Evolutionary conservation across 768 basidiomycete genomes (phyloP).

Genomic region (Filobasidium floriforme): DNA sequence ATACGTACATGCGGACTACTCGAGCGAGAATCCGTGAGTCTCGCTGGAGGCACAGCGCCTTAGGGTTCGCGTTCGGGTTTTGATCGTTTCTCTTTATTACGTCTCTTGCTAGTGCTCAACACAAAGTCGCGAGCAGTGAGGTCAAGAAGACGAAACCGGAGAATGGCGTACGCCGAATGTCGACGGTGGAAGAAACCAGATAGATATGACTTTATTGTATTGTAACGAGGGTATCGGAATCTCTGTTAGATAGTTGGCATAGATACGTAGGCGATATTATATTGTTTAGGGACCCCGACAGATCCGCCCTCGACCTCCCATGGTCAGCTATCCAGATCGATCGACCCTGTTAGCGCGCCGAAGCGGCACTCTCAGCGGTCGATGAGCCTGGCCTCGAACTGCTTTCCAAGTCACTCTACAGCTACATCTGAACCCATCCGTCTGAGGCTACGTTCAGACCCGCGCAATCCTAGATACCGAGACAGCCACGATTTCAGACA

Average conservation of each 20-base stretch:
- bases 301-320: too few relatives aligned
- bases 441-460: too few relatives aligned
- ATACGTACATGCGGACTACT: slow-evolving; percentile 43
- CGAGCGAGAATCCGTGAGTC: slow-evolving; percentile 32
- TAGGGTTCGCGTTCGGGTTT: not conserved
- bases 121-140: not conserved
- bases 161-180: not conserved
- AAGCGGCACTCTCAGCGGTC: too few relatives aligned
- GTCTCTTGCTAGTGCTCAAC: not conserved
- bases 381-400: too few relatives aligned
- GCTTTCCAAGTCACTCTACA: too few relatives aligned
- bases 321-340: too few relatives aligned
- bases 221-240: not conserved
- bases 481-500: too few relatives aligned
- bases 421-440: too few relatives aligned
- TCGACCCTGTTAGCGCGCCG: too few relatives aligned
- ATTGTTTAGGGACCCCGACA: too few relatives aligned
- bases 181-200: not conserved
- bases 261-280: too few relatives aligned
- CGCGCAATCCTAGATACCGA: too few relatives aligned
- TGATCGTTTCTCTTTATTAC: not conserved
- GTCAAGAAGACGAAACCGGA: not conserved
- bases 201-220: not conserved
- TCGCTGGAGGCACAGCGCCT: not conserved
- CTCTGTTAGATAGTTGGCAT: not conserved